These are phyloP conservation scores for Penicillium brasilianum DNA, from an alignment of 2,329 filamentous ascomycete species.

Conservation along the genomic window DNA sequence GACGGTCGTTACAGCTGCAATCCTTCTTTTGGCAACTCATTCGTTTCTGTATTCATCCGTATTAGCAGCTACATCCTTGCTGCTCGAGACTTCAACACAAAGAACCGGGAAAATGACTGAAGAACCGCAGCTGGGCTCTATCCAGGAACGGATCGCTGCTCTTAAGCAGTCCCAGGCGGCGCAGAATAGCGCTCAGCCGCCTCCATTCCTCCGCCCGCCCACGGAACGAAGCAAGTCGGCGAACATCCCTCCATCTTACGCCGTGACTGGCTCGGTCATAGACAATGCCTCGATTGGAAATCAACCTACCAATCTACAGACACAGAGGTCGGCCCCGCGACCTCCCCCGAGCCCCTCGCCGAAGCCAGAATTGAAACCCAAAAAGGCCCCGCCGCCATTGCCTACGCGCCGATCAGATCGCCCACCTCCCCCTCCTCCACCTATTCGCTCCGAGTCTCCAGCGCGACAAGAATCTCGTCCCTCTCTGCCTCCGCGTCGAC, in stretches of 20 bases:
- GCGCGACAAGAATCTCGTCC: conserved; percentile 39
- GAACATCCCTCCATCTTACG: conserved; percentile 42
- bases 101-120: conserved; percentile 43
- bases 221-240: conserved; percentile 38
- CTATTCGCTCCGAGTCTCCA: conserved; percentile 30
- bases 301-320: conserved; percentile 31
- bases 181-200: conserved; percentile 35
- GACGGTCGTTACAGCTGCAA: conserved; percentile 31
- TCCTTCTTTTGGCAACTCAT: conserved; percentile 16
- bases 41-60: background rate
- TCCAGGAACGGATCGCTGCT: conserved; percentile 53
- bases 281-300: conserved; percentile 35
- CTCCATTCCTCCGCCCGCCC: conserved; percentile 33
- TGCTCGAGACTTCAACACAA: background rate
- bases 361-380: conserved; percentile 34
- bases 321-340: conserved; percentile 33
- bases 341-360: conserved; percentile 30
- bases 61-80: background rate
- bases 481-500: conserved; percentile 55
- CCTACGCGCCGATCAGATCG: conserved; percentile 47
- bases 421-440: conserved; percentile 26
- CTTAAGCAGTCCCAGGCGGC: conserved; percentile 51
- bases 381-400: conserved; percentile 50
- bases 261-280: conserved; percentile 37
- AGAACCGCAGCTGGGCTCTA: conserved; percentile 49